A percentile compares a stretch with the other conserved stretches of the same genome.
phyloP scores from a whole-genome alignment of 257 asterid genomes.

The Plantago major region DNA sequence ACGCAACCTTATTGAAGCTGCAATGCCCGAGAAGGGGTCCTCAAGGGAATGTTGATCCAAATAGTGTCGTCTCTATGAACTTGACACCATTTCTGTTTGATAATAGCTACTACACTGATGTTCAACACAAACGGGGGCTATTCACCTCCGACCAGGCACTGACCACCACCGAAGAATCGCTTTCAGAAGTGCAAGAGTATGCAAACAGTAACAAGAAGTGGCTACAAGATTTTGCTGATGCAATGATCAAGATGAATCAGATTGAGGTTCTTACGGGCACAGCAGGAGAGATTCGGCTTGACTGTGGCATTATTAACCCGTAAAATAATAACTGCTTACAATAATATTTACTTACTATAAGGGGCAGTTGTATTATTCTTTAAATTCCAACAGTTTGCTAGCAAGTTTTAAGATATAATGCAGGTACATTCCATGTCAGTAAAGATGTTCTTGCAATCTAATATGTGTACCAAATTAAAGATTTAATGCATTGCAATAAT shows the following conservation, averaged over 20 bases:
- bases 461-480: no score
- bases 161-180: constrained; percentile 24
- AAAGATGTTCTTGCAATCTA: no score
- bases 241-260: constrained; percentile 44
- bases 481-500: no score
- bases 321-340: background rate
- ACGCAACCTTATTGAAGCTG: constrained; percentile 15
- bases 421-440: no score
- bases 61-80: constrained; percentile 22
- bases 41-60: constrained; percentile 17
- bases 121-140: constrained; percentile 30
- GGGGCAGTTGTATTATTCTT: no score
- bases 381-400: no score
- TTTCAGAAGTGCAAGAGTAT: constrained; percentile 29
- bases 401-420: no score
- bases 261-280: constrained; percentile 26
- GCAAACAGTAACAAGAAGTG: constrained; percentile 25
- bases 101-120: constrained; percentile 23
- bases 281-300: constrained; percentile 12
- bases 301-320: constrained; percentile 7
- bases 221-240: constrained; percentile 32
- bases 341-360: no score
- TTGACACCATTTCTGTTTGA: constrained; percentile 25
- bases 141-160: constrained; percentile 44
- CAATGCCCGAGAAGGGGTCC: constrained; percentile 18